Conservation (phyloP, 1,284 basidiomycete species). For the Apiotrichum brassicae region DNA sequence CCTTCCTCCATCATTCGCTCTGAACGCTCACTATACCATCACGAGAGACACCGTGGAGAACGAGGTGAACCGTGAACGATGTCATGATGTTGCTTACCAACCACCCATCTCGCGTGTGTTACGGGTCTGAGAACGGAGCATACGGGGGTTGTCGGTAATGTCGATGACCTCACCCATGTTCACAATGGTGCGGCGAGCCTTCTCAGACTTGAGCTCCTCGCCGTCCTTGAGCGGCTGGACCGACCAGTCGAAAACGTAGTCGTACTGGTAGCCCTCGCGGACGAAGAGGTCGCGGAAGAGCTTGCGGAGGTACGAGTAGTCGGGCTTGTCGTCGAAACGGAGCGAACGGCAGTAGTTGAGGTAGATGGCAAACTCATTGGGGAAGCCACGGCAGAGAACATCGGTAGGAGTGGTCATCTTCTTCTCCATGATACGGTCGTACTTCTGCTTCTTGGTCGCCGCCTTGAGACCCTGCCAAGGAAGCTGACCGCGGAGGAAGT, state of each 20-base stretch:
- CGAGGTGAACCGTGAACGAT: not conserved
- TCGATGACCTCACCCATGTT: constrained; percentile 9
- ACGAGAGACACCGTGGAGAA: not conserved
- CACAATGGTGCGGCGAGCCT: constrained; percentile 11
- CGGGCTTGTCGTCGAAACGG: constrained; percentile 96
- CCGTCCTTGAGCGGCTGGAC: constrained; percentile 55
- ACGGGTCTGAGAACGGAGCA: constrained; percentile 42
- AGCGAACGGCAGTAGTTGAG: constrained; percentile 94
- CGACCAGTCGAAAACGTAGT: constrained; percentile 97
- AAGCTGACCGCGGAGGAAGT: constrained; percentile 91
- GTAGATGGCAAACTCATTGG: constrained; percentile 96
- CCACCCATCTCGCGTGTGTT: constrained; percentile 28
- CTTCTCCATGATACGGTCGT: constrained; percentile 99
- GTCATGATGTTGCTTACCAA: constrained; percentile 17
- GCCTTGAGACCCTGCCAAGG: constrained; percentile 98
- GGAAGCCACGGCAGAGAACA: constrained; percentile 90
- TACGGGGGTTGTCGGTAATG: constrained; percentile 36
- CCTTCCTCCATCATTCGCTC: constrained; percentile 13
- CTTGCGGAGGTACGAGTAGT: constrained; percentile 96
- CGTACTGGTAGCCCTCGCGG: constrained; percentile 94
- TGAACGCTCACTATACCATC: constrained; percentile 4
- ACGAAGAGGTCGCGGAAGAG: constrained; percentile 96
- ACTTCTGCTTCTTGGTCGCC: constrained; percentile 99
- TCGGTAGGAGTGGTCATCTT: constrained; percentile 96
- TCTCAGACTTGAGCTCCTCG: constrained; percentile 10